phyloP scores from a whole-genome alignment of 1,139 yeast species.

The Kurtzmaniella natalensis region DNA sequence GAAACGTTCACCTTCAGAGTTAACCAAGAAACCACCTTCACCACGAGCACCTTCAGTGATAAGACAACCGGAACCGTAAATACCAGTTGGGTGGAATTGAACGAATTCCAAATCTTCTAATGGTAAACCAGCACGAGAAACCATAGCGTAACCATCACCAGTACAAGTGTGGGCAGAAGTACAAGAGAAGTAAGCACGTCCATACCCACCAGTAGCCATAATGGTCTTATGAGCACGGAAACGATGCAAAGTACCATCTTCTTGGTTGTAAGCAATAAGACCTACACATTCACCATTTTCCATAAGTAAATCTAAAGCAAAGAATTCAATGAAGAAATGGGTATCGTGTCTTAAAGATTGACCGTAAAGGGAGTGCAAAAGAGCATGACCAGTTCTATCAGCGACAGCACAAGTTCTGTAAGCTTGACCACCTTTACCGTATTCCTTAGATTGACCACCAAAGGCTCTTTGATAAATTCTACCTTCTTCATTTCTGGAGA shows the following conservation, averaged over 20 bases:
- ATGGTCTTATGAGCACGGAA: slow-evolving; percentile 96
- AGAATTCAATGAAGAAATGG: slow-evolving; percentile 95
- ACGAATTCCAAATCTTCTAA: slow-evolving; percentile 96
- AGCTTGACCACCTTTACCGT: slow-evolving; percentile 98
- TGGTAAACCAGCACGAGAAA: slow-evolving; percentile 96
- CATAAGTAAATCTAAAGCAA: slow-evolving; percentile 92
- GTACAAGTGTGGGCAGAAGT: slow-evolving; percentile 99
- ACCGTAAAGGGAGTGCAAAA: slow-evolving; percentile 93
- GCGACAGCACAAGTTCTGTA: slow-evolving; percentile 99
- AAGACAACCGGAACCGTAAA: slow-evolving; percentile 97
- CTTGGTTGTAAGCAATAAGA: slow-evolving; percentile 96
- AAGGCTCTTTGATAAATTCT: slow-evolving; percentile 98
- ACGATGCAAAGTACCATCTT: slow-evolving; percentile 97
- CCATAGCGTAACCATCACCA: slow-evolving; percentile 99
- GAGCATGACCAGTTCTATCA: slow-evolving; percentile 97
- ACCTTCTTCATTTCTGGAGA: slow-evolving; percentile 96
- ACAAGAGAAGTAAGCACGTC: slow-evolving; percentile 97
- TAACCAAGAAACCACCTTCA: slow-evolving; percentile 96
- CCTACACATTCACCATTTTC: slow-evolving; percentile 97
- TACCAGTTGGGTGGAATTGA: slow-evolving; percentile 99
- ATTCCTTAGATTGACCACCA: slow-evolving; percentile 96
- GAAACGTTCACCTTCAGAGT: slow-evolving; percentile 98
- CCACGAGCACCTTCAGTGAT: slow-evolving; percentile 99
- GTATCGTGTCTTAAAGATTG: slow-evolving; percentile 96
- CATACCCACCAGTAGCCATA: slow-evolving; percentile 98